Evolutionary conservation across 73 alveolate species (phyloP).

Genomic region (Paramecium primaurelia): DNA sequence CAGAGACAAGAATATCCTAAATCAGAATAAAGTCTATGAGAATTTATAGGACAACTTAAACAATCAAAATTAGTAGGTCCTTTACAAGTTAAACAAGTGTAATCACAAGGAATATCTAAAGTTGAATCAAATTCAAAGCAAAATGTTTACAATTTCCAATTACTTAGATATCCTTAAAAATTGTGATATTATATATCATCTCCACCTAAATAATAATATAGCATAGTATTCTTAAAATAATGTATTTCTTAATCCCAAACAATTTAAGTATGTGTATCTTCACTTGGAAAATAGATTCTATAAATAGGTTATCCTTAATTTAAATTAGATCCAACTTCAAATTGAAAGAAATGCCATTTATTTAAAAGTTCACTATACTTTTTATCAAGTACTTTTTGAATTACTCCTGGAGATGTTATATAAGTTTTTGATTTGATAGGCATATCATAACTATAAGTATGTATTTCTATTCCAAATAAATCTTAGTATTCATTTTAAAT

Average conservation of each 20-base stretch:
- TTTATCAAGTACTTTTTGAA: neutral
- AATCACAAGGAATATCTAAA: neutral
- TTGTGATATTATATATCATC: neutral
- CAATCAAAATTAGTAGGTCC: neutral
- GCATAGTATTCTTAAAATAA: neutral
- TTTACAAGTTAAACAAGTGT: neutral
- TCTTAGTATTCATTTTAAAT: too few species aligned
- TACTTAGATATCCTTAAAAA: neutral
- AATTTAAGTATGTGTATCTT: neutral
- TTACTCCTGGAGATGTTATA: neutral
- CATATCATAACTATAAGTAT: neutral
- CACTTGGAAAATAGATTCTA: neutral
- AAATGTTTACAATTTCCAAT: neutral
- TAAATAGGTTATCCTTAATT: neutral
- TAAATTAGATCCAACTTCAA: neutral
- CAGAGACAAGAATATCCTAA: neutral
- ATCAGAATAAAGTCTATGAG: neutral
- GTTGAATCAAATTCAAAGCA: neutral
- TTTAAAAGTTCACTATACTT: neutral
- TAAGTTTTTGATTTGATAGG: neutral
- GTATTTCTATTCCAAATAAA: neutral
- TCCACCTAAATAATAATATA: neutral
- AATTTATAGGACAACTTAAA: neutral
- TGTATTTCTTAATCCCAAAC: neutral
- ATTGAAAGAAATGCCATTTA: neutral